phyloP scores from a whole-genome alignment of 106 monocot genomes.

The Hemerocallis citrina region DNA sequence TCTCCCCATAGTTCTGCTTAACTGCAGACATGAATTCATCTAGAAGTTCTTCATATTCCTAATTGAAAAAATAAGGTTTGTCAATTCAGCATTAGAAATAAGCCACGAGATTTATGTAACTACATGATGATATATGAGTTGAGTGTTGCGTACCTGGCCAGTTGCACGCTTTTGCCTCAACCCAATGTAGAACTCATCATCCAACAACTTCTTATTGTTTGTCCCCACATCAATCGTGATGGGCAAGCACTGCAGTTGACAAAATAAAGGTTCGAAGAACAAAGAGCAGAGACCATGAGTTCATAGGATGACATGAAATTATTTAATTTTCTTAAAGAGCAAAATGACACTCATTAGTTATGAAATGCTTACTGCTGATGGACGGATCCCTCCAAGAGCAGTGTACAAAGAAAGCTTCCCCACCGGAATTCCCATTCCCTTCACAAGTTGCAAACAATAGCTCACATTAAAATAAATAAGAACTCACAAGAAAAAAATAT shows the following conservation, averaged over 20 bases:
- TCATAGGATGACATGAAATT: neutral
- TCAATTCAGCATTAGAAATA: constrained; percentile 8
- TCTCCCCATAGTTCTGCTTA: constrained; percentile 90
- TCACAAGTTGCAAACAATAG: constrained; percentile 6
- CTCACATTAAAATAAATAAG: neutral
- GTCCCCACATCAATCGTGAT: constrained; percentile 94
- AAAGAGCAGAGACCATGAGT: neutral
- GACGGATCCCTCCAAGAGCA: constrained; percentile 33
- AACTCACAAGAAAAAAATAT: neutral
- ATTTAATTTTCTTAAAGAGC: neutral
- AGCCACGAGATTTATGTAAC: neutral
- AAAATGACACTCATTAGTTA: neutral
- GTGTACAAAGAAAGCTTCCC: constrained; percentile 47
- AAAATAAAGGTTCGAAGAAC: neutral
- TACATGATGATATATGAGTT: neutral
- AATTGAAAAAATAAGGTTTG: neutral
- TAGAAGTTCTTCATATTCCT: constrained; percentile 83
- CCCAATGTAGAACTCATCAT: constrained; percentile 87
- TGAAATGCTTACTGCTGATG: constrained; percentile 30
- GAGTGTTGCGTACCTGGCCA: constrained; percentile 42
- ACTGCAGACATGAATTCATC: constrained; percentile 89
- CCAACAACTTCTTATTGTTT: constrained; percentile 70
- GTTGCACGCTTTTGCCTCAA: constrained; percentile 72
- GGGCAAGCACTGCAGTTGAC: constrained; percentile 59
- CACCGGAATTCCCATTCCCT: constrained; percentile 90